Base-by-base conservation (phyloP, 768 basidiomycete genomes). In the Crucibulum laeve region DNA sequence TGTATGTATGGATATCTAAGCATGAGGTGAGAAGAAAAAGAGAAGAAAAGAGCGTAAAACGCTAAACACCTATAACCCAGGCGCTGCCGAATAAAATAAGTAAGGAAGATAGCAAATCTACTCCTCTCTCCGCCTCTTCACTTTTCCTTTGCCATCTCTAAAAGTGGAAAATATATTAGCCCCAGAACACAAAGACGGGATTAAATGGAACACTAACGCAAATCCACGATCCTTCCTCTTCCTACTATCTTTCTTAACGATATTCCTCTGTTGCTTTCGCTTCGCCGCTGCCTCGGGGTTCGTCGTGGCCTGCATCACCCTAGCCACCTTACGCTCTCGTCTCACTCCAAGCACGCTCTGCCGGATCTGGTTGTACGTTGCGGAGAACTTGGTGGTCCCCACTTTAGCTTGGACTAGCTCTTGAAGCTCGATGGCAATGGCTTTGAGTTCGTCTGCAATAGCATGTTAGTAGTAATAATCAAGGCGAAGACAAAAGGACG, bases 341-440 rank as follows among this genome's bases (percentile, higher is more conserved):
- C 84, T 76, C 11, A 89, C 73, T 19, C 71, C 74, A 18, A 84
- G 62, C 1, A 79, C 77, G 23, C 77, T 70, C 57, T 91, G 85
- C 28, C 92, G 75, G 43, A 97, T 85, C 46, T 76, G 76, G 51
- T 82, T 91, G 68, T 96, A 96, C 0, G 76, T 74, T 8, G 62
- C 61, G 1, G 92, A 79, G 62, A 96, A 98, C 52, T 77, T 80
- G 5, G 87, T 87, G n/a, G 82, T 79, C 25, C 94, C 93, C 34
- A 97, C 84, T 73, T 91, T 91, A 36, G 65, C 61, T 59, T 93
- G 94, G 3, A 99, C 66, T 4, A 97, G 77, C 44, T 93, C 91
- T 49, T 90, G 86, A 18, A 97, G 67, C 62, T 99, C 94, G 8
- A 75, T 67, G 1, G 88, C 84, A 0, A 90, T 73, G 1, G 78